These are phyloP conservation scores for Saitozyma podzolica DNA, from an alignment of 768 basidiomycete genomes.

Conservation along the genomic window DNA sequence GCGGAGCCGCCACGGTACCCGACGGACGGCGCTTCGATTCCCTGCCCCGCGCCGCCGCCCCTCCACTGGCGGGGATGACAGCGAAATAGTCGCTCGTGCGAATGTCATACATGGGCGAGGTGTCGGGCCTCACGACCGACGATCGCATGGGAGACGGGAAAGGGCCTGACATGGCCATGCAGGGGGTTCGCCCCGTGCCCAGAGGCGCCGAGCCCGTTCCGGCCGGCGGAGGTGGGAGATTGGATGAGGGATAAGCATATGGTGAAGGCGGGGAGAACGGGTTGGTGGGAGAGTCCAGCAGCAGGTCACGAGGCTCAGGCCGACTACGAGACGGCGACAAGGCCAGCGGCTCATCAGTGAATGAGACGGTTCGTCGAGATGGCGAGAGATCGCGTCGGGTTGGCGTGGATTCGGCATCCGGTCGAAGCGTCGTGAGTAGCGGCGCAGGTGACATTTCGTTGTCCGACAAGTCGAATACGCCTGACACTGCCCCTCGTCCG, in stretches of 20 bases:
- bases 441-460: background rate
- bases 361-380: background rate
- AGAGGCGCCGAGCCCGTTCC: background rate
- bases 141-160: constrained; percentile 28
- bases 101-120: constrained; percentile 43
- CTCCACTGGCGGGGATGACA: background rate
- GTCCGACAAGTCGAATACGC: background rate
- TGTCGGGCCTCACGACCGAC: constrained; percentile 20
- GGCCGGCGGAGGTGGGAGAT: background rate
- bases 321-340: background rate
- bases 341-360: background rate
- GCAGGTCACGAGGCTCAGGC: background rate
- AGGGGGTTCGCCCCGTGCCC: background rate
- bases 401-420: background rate
- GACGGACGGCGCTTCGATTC: no score
- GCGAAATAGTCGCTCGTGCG: constrained; percentile 32
- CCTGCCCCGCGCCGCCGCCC: no score
- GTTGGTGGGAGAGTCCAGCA: background rate
- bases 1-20: no score
- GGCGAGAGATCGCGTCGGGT: background rate
- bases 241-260: constrained; percentile 10
- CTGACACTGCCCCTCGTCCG: background rate
- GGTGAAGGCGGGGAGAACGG: constrained; percentile 1
- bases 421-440: background rate
- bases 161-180: constrained; percentile 37